Conservation (phyloP, 176 grass and related monocot species). For the Oryza glumipatula region DNA sequence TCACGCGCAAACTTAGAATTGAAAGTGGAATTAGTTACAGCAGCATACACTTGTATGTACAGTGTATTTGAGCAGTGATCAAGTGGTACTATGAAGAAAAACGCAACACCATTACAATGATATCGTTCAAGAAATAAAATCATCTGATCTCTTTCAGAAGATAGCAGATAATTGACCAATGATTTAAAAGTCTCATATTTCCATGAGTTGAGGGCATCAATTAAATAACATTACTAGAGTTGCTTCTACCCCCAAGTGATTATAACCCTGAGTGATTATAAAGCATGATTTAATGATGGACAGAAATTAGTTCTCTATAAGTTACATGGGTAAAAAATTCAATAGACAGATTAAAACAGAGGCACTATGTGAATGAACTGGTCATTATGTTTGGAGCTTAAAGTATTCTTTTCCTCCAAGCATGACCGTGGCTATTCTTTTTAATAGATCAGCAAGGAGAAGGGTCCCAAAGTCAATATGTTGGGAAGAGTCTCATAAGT, state of each 20-base stretch:
- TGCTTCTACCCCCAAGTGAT: background rate
- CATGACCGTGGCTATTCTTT: background rate
- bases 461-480: background rate
- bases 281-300: background rate
- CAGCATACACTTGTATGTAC: background rate
- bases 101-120: slow-evolving; percentile 1
- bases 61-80: background rate
- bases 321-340: background rate
- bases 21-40: slow-evolving; percentile 7
- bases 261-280: background rate
- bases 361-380: background rate
- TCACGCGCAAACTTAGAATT: background rate
- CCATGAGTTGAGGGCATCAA: slow-evolving; percentile 49
- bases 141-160: slow-evolving; percentile 12
- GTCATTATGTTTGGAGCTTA: background rate
- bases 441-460: background rate
- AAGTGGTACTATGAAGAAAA: slow-evolving; percentile 25
- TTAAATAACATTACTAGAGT: slow-evolving; percentile 35
- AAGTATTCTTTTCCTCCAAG: background rate
- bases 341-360: background rate
- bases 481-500: background rate
- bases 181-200: slow-evolving; percentile 50
- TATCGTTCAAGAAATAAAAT: slow-evolving; percentile 23
- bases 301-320: background rate
- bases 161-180: slow-evolving; percentile 55